Evolutionary conservation across 1,284 basidiomycete genomes (phyloP), one percentile per base, ranked within the genome.

Genomic region (Cutaneotrichosporon sp.): DNA sequence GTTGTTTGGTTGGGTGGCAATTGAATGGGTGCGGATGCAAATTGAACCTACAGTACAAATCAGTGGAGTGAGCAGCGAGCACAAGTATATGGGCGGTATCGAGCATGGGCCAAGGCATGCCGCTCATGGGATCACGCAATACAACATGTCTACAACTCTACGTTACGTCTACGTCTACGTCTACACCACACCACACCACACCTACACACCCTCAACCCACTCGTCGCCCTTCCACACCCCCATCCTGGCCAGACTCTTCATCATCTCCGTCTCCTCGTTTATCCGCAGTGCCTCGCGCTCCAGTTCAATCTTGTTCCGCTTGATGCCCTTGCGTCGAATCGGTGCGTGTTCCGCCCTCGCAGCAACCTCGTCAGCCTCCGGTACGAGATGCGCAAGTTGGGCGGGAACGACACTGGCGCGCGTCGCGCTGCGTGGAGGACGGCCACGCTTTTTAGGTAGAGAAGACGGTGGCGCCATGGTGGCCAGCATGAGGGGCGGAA

Each of bases 271-370:
- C 62, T 70, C 69, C 58, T 69, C 65, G 55, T 62, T 64, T 42
- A 69, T 65, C 5, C 69, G 58, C 57, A 55, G 60, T 62, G 61
- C 63, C 57, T 70, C 69, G 14, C 60, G 58, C 62, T 70, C 69
- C 55, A 70, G 62, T 62, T 68, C 69, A 26, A 60, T 56, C 58
- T 68, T 66, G 53, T 60, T 67, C 32, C 69, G 63, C 63, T 70
- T 70, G 46, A 70, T 56, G 22, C 69, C 69, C 62, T 70, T 70
- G n/a, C 69, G 56, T 11, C 69, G 65, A 16, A 70, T 65, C 6
- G 69, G 69, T 32, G 60, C 61, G n/a, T 67, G 58, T 21, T 60
- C 36, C 13, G 66, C 69, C 36, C 64, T 61, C 9, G 56, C 60
- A 6, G 50, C 36, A 10, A 70, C 65, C 10, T 58, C 46, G 11